phyloP scores from a whole-genome alignment of 164 flowering plant species.

The Piper betle region DNA sequence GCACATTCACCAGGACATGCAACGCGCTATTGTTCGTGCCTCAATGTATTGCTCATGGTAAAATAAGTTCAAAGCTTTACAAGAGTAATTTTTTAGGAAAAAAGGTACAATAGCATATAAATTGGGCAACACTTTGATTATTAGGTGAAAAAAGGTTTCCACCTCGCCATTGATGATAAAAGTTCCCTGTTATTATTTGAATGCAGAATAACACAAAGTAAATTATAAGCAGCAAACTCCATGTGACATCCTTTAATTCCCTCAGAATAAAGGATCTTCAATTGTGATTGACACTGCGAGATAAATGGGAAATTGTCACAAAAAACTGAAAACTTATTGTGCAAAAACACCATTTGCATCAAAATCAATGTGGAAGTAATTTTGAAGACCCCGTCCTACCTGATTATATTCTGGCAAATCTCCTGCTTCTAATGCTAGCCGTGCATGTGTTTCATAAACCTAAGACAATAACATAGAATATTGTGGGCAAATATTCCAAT shows the following conservation, averaged over 20 bases:
- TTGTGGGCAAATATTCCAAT: too few species aligned
- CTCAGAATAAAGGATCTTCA: conserved; percentile 80
- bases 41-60: too few species aligned
- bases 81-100: not conserved
- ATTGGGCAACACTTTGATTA: too few species aligned
- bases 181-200: conserved; percentile 83
- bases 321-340: not conserved
- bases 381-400: conserved; percentile 26
- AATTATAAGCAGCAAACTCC: conserved; percentile 90
- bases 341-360: not conserved
- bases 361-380: not conserved
- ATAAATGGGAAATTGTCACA: not conserved
- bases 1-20: too few species aligned
- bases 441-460: conserved; percentile 99
- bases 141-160: not conserved
- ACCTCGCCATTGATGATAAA: conserved; percentile 85
- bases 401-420: conserved; percentile 94
- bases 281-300: conserved; percentile 86
- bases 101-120: not conserved
- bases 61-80: too few species aligned
- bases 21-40: too few species aligned
- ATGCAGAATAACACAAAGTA: conserved; percentile 80
- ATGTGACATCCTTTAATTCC: conserved; percentile 77
- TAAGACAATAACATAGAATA: conserved; percentile 11
- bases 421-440: conserved; percentile 81